Conservation (phyloP, 2,329 filamentous ascomycete species). For the Passalora sequoiae region DNA sequence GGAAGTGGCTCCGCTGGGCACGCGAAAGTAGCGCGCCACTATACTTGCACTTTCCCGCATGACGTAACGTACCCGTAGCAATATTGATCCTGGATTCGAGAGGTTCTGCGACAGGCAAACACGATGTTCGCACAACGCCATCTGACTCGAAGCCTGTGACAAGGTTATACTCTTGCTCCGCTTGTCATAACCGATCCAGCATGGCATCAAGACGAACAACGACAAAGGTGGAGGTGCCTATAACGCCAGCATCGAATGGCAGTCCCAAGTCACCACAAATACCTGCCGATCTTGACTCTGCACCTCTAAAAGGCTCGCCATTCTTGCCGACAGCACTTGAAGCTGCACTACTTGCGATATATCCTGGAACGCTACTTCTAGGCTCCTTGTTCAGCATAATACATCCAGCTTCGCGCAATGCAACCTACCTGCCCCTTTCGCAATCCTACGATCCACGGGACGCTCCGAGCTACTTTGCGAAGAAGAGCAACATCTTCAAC, state of each 20-base stretch:
- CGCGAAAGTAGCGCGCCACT: too few relatives aligned
- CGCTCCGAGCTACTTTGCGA: constrained; percentile 82
- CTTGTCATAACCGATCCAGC: not conserved
- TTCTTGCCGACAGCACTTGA: constrained; percentile 68
- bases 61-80: too few relatives aligned
- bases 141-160: too few relatives aligned
- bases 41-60: too few relatives aligned
- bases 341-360: constrained; percentile 59
- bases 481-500: constrained; percentile 91
- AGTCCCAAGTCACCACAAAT: constrained; percentile 6
- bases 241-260: constrained; percentile 15
- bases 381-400: constrained; percentile 76
- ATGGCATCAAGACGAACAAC: constrained; percentile 17
- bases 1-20: too few relatives aligned
- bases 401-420: constrained; percentile 66
- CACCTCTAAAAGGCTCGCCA: constrained; percentile 41
- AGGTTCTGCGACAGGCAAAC: too few relatives aligned
- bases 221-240: constrained; percentile 22
- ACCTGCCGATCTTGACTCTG: constrained; percentile 11
- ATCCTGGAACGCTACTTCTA: constrained; percentile 72
- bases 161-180: not conserved
- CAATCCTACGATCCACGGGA: constrained; percentile 58
- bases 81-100: too few relatives aligned
- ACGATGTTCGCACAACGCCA: too few relatives aligned
- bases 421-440: constrained; percentile 55